Conservation (phyloP, 768 basidiomycete genomes). For the Tremella mesenterica region DNA sequence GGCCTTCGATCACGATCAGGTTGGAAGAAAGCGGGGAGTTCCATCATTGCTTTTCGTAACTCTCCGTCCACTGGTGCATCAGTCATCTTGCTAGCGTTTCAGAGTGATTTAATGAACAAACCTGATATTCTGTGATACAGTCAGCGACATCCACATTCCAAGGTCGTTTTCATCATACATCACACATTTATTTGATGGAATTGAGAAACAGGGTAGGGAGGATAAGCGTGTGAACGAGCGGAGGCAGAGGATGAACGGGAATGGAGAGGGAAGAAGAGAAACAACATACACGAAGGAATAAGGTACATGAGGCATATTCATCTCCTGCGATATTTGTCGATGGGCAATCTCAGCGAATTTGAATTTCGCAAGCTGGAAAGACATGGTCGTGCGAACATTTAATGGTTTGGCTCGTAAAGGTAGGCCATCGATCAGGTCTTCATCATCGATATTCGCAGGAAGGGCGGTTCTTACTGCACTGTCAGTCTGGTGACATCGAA, state of each 20-base stretch:
- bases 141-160: too few relatives aligned
- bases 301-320: conserved; percentile 38
- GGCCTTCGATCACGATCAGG: conserved; percentile 20
- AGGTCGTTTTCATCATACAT: too few relatives aligned
- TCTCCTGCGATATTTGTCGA: conserved; percentile 44
- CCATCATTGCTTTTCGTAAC: conserved; percentile 40
- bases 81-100: too few relatives aligned
- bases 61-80: conserved; percentile 34
- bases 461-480: conserved; percentile 42
- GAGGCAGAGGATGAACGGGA: background rate
- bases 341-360: conserved; percentile 42
- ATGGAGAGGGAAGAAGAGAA: background rate
- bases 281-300: conserved; percentile 41
- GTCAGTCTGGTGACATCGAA: conserved; percentile 4
- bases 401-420: conserved; percentile 35
- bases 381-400: conserved; percentile 38
- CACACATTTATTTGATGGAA: too few relatives aligned
- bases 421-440: conserved; percentile 41
- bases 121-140: too few relatives aligned
- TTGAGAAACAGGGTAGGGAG: too few relatives aligned
- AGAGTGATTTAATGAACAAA: too few relatives aligned
- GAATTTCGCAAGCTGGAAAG: conserved; percentile 42
- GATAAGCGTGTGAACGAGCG: too few relatives aligned
- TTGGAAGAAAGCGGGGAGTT: conserved; percentile 42
- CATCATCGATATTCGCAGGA: conserved; percentile 44